Evolutionary conservation across 495 filamentous ascomycete genomes (phyloP), one percentile per base, ranked within the genome.

Genomic region (Aspergillus affinis): DNA sequence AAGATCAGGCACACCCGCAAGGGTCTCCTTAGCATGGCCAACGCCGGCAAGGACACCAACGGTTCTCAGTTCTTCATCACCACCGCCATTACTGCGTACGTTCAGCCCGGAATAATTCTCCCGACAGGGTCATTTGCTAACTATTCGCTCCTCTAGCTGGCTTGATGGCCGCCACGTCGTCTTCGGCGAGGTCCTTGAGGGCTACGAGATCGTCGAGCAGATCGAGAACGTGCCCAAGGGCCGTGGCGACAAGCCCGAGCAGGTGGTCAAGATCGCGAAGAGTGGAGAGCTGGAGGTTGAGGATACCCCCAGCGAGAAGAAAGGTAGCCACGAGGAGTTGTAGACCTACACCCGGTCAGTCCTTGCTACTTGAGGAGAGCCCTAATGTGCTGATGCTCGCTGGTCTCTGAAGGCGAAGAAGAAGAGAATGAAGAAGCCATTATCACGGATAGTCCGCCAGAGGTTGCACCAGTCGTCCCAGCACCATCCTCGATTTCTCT

Each of bases 61-160:
- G 95, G 95, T 66, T 95, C 90, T 52, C 95, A 99, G 78, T 98
- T 98, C 84, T 98, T 96, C 84, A 94, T 95, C 63, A 95, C 91
- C 68, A 94, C 91, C 63, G 86, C 88, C 62, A 73, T 90, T 67
- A 94, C 91, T 68, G 81, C 82, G 89, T 93, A 82, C 76, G 89
- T 70, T 26, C 23, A 20, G 15, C 26, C 4, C n/a, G 1, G 18
- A 56, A 6, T 60, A 23, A 41, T 27, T 20, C 23, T 54, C 29
- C 2, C 23, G n/a, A 10, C 7, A 18, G 19, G 6, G 52, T 56
- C 20, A 30, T 8, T 47, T 54, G 50, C 74, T 80, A 58, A 80
- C 63, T 51, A 30, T 29, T 48, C 45, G 41, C 30, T 13, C 15
- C 9, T 21, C n/a, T 57, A 92, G 90, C 46, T 94, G 92, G 89